phyloP scores from a whole-genome alignment of 345 rosid genomes.

The Microcos paniculata region DNA sequence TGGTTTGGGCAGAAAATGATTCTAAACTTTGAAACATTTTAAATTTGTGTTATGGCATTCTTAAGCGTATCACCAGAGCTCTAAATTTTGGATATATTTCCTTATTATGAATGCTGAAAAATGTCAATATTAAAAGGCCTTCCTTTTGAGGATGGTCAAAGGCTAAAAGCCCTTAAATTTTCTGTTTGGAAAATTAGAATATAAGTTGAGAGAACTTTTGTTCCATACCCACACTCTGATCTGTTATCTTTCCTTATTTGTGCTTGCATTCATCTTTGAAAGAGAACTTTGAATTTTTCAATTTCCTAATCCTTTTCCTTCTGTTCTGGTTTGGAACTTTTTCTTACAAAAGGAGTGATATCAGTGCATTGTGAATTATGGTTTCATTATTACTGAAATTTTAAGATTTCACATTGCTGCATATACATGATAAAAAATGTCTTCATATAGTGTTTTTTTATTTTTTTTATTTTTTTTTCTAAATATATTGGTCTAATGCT shows the following conservation, averaged over 20 bases:
- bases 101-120: background rate
- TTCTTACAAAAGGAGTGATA: background rate
- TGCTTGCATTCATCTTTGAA: background rate
- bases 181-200: background rate
- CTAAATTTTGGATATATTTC: slow-evolving; percentile 1
- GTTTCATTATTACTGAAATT: background rate
- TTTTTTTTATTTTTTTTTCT: background rate
- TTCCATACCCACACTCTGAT: background rate
- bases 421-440: background rate
- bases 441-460: background rate
- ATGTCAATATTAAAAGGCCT: background rate
- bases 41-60: background rate
- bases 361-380: background rate
- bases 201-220: background rate
- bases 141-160: background rate
- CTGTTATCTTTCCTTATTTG: background rate
- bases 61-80: background rate
- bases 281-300: background rate
- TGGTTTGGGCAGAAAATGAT: background rate
- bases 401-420: background rate
- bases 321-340: background rate
- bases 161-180: background rate
- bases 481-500: background rate
- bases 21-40: slow-evolving; percentile 3
- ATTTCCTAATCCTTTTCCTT: background rate